phyloP scores from a whole-genome alignment of 345 rosid species.

The Excoecaria cochinchinensis region DNA sequence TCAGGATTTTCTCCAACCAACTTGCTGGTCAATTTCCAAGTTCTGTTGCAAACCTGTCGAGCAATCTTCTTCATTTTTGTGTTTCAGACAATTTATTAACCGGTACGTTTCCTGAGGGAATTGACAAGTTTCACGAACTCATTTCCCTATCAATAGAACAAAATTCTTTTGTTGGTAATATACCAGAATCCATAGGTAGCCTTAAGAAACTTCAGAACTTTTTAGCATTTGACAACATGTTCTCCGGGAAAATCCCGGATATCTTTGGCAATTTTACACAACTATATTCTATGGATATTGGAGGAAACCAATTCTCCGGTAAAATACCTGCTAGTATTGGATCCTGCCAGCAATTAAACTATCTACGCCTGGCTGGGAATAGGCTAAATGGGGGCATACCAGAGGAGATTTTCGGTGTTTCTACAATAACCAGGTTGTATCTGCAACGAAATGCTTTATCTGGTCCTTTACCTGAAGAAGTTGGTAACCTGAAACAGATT shows the following conservation, averaged over 20 bases:
- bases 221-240: neutral
- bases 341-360: neutral
- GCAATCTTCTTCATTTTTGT: constrained; percentile 14
- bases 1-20: too few relatives aligned
- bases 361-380: neutral
- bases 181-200: constrained; percentile 18
- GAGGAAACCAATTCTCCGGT: constrained; percentile 8
- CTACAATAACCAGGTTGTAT: neutral
- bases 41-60: constrained; percentile 15
- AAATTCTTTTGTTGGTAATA: constrained; percentile 14
- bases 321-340: constrained; percentile 18
- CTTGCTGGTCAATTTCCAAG: too few relatives aligned
- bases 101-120: constrained; percentile 13
- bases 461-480: neutral
- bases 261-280: constrained; percentile 16
- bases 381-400: constrained; percentile 19
- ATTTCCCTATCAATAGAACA: neutral
- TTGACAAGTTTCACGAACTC: constrained; percentile 16
- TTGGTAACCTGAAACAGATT: constrained; percentile 12
- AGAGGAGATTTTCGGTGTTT: constrained; percentile 14
- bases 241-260: constrained; percentile 11
- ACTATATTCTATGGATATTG: neutral
- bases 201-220: neutral
- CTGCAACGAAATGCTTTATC: neutral
- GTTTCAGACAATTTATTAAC: constrained; percentile 3